Base-by-base conservation (phyloP, 805 yeast species). In the Teunomyces lycoperdinae region DNA sequence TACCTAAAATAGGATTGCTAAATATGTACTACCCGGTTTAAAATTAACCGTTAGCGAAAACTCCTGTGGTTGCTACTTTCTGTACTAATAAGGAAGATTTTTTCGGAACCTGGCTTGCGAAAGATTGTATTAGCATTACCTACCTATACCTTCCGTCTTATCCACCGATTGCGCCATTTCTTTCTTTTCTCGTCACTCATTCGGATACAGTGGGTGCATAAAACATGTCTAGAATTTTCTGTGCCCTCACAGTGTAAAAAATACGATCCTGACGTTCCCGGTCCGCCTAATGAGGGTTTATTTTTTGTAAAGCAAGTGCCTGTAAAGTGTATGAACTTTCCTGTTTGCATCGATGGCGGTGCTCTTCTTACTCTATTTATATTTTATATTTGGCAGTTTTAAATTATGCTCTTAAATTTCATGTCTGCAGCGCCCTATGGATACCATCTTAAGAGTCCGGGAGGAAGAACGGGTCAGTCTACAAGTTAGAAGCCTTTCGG, bases 401-500 rank as follows among this genome's bases (percentile, higher is more conserved):
- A n/a, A 32, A 32, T 20, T 35, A 16, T 9, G n/a, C 11, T 17
- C 26, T 16, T 11, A 10, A 17, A 17, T 20, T 35, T 35, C 39
- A 35, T 35, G 39, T 17, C 13, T 10, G 11, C 24, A 24, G 28
- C 16, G 13, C 13, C 39, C 28, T 35, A 45, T 45, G 47, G 41
- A 35, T 20, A 35, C 28, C 16, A 17, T 47, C 6, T 27, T 47
- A 26, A 27, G 16, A 32, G 40, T 49, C 33, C 46, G 32, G 24
- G 32, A 30, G 13, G 34, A 49, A 5, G 33, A 43, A 13, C 35
- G 56, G 26, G 51, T 53, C 16, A 38, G 47, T 11, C 39, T 53
- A 31, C 16, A 43, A n/a, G 56, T 53, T 17, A 44, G 56, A 27
- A 47, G 47, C 36, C 48, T 53, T 34, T 42, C 53, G 0, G 56